phyloP scores from a whole-genome alignment of 768 basidiomycete species.

The Leccinellum rugosiceps region DNA sequence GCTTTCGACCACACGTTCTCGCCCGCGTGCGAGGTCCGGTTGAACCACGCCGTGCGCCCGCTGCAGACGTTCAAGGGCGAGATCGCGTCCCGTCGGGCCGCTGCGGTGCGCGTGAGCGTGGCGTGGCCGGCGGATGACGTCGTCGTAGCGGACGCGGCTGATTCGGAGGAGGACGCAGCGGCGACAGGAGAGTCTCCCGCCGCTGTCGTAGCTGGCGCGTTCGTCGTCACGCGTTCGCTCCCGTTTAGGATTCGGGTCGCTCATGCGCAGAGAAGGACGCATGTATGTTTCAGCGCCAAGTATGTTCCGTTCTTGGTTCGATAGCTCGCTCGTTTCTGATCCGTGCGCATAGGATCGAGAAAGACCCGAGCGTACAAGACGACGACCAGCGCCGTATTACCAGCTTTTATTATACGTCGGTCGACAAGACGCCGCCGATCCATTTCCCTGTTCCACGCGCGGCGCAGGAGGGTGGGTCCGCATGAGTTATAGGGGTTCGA shows the following conservation, averaged over 20 bases:
- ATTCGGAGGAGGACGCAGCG: no score
- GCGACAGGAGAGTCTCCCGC: background rate
- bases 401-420: slow-evolving; percentile 34
- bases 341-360: slow-evolving; percentile 22
- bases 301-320: slow-evolving; percentile 2
- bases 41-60: slow-evolving; percentile 27
- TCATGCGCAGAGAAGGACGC: slow-evolving; percentile 34
- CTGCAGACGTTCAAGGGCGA: slow-evolving; percentile 30
- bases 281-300: slow-evolving; percentile 41
- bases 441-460: slow-evolving; percentile 24
- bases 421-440: slow-evolving; percentile 33
- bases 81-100: slow-evolving; percentile 17
- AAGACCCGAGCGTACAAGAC: slow-evolving; percentile 12
- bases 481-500: background rate
- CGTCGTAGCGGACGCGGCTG: background rate
- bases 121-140: slow-evolving; percentile 31
- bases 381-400: slow-evolving; percentile 29
- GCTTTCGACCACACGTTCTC: slow-evolving; percentile 34
- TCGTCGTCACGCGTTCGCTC: slow-evolving; percentile 38
- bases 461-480: background rate
- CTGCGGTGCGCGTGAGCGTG: slow-evolving; percentile 21
- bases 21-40: slow-evolving; percentile 30
- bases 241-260: slow-evolving; percentile 40
- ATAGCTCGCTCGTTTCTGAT: background rate
- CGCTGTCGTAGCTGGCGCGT: slow-evolving; percentile 38